Evolutionary conservation across 2,329 filamentous ascomycete genomes (phyloP), one percentile per base, ranked within the genome.

Genomic region (Didymella arachidicola): DNA sequence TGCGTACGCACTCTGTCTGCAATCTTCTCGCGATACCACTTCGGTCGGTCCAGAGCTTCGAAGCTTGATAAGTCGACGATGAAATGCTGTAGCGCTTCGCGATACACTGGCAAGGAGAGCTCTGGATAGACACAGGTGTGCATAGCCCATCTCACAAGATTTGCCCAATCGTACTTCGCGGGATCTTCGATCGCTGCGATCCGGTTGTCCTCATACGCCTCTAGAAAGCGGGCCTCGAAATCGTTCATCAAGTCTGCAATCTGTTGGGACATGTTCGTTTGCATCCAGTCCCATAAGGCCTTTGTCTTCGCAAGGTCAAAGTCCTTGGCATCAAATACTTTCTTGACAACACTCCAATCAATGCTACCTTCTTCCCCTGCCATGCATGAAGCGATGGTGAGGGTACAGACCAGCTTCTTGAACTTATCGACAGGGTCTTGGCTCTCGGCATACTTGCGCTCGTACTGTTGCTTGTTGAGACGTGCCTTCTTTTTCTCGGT

Each of bases 151-250:
- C 83, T 80, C 45, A 93, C 83, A 6, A 93, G 75, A 4, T 73
- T 75, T 10, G 80, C 77, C 89, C 91, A 93, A 69, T 93, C 88
- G 59, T 91, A 92, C 1, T 83, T 81, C 38, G 83, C 73, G 0
- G 87, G 81, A 44, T 89, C 78, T 49, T 90, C 82, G 63, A 93
- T 80, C 2, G 80, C 73, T 1, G 86, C 83, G 1, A 93, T 64
- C 60, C 88, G 82, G 8, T 83, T 83, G 1, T 80, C 81, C 63
- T 87, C 84, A 64, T 92, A 92, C 0, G 89, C 89, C 45, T 81
- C 76, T 6, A 92, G 77, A 65, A 91, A 91, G 7, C 80, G 81
- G 16, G 84, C 79, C 66, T 90, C 87, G 62, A 94, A 91, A 46
- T 86, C 84, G 6, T 82, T 78, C 5, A 85, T 87, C 43, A 90